A percentile compares a stretch with the other conserved stretches of the same genome.
phyloP scores from a whole-genome alignment of 208 protist genomes.

The Zelonia costaricensis region DNA sequence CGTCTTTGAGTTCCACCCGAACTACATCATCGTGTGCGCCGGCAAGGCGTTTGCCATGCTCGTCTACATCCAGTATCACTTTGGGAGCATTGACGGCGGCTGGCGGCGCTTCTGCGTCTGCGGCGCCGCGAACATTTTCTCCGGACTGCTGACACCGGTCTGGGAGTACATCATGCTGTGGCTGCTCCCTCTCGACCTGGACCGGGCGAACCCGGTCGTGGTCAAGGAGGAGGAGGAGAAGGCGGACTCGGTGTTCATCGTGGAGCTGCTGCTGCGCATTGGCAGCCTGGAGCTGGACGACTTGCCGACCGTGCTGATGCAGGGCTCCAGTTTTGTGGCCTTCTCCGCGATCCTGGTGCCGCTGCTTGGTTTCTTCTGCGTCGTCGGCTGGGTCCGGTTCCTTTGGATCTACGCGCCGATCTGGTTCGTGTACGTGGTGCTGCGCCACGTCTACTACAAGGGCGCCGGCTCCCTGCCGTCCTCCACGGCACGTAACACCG shows the following conservation, averaged over 20 bases:
- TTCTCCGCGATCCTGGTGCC: slow-evolving; percentile 55
- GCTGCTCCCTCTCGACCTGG: slow-evolving; percentile 41
- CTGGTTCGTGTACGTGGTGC: slow-evolving; percentile 29
- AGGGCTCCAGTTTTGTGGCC: slow-evolving; percentile 57
- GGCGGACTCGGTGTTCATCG: slow-evolving; percentile 52
- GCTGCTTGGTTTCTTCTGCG: slow-evolving; percentile 40
- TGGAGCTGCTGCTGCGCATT: slow-evolving; percentile 56
- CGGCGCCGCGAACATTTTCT: slow-evolving; percentile 56
- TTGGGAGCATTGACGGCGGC: slow-evolving; percentile 40
- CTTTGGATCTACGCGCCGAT: slow-evolving; percentile 38
- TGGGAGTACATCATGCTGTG: slow-evolving; percentile 47
- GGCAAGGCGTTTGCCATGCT: slow-evolving; percentile 56
- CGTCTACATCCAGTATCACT: slow-evolving; percentile 65
- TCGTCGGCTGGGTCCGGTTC: slow-evolving; percentile 31
- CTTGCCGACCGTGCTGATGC: slow-evolving; percentile 58
- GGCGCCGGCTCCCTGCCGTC: slow-evolving; percentile 9
- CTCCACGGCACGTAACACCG: slow-evolving; percentile 9
- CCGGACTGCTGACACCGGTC: slow-evolving; percentile 48
- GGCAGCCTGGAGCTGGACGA: slow-evolving; percentile 47
- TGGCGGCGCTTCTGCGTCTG: slow-evolving; percentile 63
- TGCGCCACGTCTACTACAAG: slow-evolving; percentile 52
- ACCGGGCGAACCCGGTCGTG: slow-evolving; percentile 7
- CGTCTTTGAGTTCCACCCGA: slow-evolving; percentile 49
- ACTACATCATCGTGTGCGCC: slow-evolving; percentile 60
- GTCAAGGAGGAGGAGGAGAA: slow-evolving; percentile 46